These are phyloP conservation scores for Metarhizium robertsii DNA, from an alignment of 2,329 filamentous ascomycete species.

Conservation along the genomic window DNA sequence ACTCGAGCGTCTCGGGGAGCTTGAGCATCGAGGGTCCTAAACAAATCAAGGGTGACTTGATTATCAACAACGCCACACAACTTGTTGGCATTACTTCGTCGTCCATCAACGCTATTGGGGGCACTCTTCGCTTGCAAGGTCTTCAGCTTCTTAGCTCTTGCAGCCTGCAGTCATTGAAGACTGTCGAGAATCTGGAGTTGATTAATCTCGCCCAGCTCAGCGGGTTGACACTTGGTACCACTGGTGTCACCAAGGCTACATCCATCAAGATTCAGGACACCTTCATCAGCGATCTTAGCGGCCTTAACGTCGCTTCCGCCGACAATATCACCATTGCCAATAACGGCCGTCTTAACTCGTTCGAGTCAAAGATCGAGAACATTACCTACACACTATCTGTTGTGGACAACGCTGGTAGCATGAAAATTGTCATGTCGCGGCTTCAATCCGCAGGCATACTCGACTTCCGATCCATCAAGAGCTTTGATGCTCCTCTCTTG, in stretches of 20 bases:
- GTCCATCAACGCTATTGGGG: conserved; percentile 55
- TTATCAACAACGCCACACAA: conserved; percentile 47
- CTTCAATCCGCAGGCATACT: conserved; percentile 48
- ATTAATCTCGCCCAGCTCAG: conserved; percentile 57
- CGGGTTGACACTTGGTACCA: conserved; percentile 36
- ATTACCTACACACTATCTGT: conserved; percentile 63
- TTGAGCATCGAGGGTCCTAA: conserved; percentile 54
- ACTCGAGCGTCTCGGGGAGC: conserved; percentile 40
- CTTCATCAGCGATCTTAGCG: conserved; percentile 65
- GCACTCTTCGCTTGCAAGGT: conserved; percentile 59
- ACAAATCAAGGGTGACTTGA: conserved; percentile 47
- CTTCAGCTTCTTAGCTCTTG: conserved; percentile 62
- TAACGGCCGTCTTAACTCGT: conserved; percentile 70
- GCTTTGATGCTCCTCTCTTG: conserved; percentile 65
- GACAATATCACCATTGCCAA: conserved; percentile 76
- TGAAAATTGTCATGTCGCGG: conserved; percentile 67
- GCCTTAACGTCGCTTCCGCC: conserved; percentile 70
- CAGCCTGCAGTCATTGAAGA: conserved; percentile 53
- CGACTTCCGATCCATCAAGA: conserved; percentile 64
- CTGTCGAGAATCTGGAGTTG: conserved; percentile 61
- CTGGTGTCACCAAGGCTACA: conserved; percentile 55
- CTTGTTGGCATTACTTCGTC: conserved; percentile 55
- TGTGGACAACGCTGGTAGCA: conserved; percentile 66
- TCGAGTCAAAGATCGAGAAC: conserved; percentile 70
- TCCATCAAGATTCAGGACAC: conserved; percentile 78